phyloP scores from a whole-genome alignment of 345 rosid species.

The Populus davidiana region DNA sequence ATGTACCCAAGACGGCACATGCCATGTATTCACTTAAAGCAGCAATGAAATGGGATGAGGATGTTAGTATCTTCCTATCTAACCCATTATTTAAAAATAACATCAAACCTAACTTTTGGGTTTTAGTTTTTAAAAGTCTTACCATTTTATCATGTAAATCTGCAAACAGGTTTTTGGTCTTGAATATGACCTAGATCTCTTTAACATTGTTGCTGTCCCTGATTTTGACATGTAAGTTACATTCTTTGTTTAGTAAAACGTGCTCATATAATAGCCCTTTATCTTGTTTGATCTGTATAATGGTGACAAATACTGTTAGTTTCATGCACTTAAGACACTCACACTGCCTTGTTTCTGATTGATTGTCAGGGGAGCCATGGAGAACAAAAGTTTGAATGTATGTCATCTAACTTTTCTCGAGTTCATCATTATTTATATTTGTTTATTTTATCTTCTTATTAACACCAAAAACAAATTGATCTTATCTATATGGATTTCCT shows the following conservation, averaged over 20 bases:
- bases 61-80: constrained; percentile 46
- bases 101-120: constrained; percentile 2
- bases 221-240: constrained; percentile 90
- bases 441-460: neutral
- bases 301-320: constrained; percentile 3
- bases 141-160: neutral
- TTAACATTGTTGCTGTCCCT: constrained; percentile 96
- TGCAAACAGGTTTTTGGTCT: constrained; percentile 84
- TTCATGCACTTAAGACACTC: neutral
- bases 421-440: neutral
- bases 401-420: constrained; percentile 13
- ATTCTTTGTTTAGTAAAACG: neutral
- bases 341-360: neutral
- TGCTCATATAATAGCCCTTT: neutral
- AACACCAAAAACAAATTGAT: neutral
- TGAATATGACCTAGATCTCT: constrained; percentile 96
- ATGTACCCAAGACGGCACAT: constrained; percentile 87
- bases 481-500: constrained; percentile 20
- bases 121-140: constrained; percentile 12
- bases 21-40: constrained; percentile 98
- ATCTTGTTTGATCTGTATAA: neutral
- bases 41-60: constrained; percentile 99
- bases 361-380: constrained; percentile 97
- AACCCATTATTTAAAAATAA: neutral
- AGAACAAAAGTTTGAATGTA: constrained; percentile 98